These are phyloP conservation scores for Bryoerythrophyllum caledonicum DNA, from an alignment of 225 moss, liverwort and hornwort genomes.

Conservation along the genomic window DNA sequence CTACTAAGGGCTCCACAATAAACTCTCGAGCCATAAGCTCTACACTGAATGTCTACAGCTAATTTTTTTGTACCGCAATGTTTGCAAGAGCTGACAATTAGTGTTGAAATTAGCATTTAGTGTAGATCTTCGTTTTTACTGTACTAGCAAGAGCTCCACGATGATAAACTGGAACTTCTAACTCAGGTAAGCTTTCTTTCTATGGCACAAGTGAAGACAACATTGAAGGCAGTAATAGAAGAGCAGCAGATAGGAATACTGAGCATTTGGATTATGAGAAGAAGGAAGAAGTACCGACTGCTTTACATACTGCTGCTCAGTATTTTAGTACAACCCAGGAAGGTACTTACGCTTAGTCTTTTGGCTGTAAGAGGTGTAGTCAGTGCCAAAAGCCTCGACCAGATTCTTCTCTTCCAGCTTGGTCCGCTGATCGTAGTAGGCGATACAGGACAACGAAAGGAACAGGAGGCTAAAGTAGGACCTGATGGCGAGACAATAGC, in stretches of 20 bases:
- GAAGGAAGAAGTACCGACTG: not conserved
- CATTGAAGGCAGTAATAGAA: not conserved
- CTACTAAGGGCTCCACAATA: not conserved
- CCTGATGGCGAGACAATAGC: conserved; percentile 77
- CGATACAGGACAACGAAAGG: conserved; percentile 45
- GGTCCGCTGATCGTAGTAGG: conserved; percentile 81
- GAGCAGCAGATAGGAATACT: not conserved
- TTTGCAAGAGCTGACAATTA: no score
- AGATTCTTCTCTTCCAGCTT: conserved; percentile 76
- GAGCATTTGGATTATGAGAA: not conserved
- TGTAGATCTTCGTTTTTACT: no score
- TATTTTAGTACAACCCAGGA: conserved; percentile 51
- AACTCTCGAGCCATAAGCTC: no score
- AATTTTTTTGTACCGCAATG: no score
- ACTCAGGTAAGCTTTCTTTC: not conserved
- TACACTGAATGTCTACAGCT: no score
- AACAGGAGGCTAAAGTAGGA: conserved; percentile 79
- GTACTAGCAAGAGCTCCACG: no score
- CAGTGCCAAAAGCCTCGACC: conserved; percentile 67
- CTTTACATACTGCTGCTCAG: conserved; percentile 9
- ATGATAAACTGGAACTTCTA: conserved; percentile 1
- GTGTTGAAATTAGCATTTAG: no score
- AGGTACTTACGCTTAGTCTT: conserved; percentile 67
- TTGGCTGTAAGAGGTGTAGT: conserved; percentile 63
- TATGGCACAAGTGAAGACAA: conserved; percentile 10